These are phyloP conservation scores for Mycena galopus DNA, from an alignment of 768 basidiomycete species.

Conservation along the genomic window DNA sequence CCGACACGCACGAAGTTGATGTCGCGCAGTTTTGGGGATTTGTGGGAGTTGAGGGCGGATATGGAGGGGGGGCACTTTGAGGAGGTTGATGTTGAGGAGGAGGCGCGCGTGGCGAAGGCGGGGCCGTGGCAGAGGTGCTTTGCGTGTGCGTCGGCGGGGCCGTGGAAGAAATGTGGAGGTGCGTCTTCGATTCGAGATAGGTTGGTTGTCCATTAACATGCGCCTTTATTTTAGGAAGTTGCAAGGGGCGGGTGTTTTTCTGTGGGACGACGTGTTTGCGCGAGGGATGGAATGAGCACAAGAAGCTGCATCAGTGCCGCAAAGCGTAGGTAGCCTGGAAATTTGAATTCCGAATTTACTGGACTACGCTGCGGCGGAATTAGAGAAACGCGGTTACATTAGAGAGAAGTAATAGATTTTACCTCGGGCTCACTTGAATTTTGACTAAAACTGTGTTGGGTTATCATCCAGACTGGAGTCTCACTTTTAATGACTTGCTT, in stretches of 20 bases:
- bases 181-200: conserved; percentile 7
- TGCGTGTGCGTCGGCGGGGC: conserved; percentile 39
- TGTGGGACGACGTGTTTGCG: background rate
- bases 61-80: conserved; percentile 51
- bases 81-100: conserved; percentile 52
- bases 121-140: conserved; percentile 60
- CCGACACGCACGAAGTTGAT: conserved; percentile 41
- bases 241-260: conserved; percentile 9
- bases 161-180: conserved; percentile 58
- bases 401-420: too few species aligned
- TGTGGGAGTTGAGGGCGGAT: conserved; percentile 53
- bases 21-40: conserved; percentile 51
- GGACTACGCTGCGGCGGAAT: too few species aligned
- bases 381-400: too few species aligned
- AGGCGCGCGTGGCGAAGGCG: conserved; percentile 50
- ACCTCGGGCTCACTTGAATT: too few species aligned
- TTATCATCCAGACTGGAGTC: too few species aligned
- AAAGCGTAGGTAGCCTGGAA: conserved; percentile 1
- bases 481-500: too few species aligned
- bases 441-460: too few species aligned
- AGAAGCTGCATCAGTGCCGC: background rate
- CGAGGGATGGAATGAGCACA: conserved; percentile 14
- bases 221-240: background rate
- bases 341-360: too few species aligned
- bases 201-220: background rate